Evolutionary conservation across 805 yeast species (phyloP).

Genomic region (Spathaspora arborariae): DNA sequence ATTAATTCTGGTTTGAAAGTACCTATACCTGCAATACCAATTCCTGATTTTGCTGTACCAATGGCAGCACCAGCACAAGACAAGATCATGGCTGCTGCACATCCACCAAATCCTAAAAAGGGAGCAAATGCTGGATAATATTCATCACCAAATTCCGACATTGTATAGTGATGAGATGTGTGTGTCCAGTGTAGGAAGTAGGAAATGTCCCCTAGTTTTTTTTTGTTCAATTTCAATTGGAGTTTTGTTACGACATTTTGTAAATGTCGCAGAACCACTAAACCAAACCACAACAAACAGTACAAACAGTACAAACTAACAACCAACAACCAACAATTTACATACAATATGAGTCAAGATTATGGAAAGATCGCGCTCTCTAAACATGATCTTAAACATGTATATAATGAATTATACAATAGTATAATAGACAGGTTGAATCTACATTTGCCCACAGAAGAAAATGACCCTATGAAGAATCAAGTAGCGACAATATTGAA

Average conservation of each 20-base stretch:
- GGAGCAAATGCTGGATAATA: slow-evolving; percentile 92
- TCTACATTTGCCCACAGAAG: slow-evolving; percentile 43
- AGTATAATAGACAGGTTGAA: slow-evolving; percentile 44
- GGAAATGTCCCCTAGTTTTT: no score
- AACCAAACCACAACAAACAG: background rate
- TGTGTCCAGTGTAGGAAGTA: no score
- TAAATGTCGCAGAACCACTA: background rate
- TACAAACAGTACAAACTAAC: background rate
- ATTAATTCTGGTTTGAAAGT: slow-evolving; percentile 95
- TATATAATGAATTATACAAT: slow-evolving; percentile 41
- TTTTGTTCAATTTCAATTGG: background rate
- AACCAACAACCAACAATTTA: background rate
- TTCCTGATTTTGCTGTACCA: slow-evolving; percentile 97
- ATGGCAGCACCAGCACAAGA: slow-evolving; percentile 98
- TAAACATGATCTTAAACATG: slow-evolving; percentile 48
- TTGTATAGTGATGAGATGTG: background rate
- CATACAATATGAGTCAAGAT: background rate
- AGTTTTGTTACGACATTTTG: background rate
- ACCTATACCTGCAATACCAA: slow-evolving; percentile 98
- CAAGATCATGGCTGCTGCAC: slow-evolving; percentile 87
- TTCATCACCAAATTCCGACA: slow-evolving; percentile 41
- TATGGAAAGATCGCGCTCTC: slow-evolving; percentile 42
- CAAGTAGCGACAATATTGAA: slow-evolving; percentile 42
- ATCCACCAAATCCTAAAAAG: slow-evolving; percentile 96
- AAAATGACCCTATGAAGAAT: slow-evolving; percentile 43